Percentiles rank a stretch among this genome's conserved stretches.
These are phyloP conservation scores for Xylariaceae sp. DNA, from an alignment of 2,329 filamentous ascomycete species.

Conservation along the genomic window DNA sequence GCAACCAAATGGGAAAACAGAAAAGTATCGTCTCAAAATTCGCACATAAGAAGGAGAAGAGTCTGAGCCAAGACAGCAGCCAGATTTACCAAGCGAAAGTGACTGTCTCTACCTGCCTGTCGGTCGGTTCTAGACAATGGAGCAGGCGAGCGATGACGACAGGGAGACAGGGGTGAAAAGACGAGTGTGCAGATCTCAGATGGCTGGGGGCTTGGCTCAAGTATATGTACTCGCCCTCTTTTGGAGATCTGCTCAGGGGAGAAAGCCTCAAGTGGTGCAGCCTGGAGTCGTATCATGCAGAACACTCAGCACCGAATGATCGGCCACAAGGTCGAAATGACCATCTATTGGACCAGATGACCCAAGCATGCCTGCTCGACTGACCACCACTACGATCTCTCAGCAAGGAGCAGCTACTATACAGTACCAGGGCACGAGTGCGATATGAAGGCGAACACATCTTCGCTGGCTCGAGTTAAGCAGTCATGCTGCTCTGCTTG, in stretches of 20 bases:
- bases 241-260: not conserved
- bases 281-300: constrained; percentile 1
- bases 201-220: not conserved
- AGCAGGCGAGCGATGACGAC: constrained; percentile 15
- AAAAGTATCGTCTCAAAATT: not conserved
- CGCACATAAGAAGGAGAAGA: not conserved
- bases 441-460: too few relatives aligned
- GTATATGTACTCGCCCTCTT: not conserved
- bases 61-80: not conserved
- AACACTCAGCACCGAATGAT: constrained; percentile 6
- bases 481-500: too few relatives aligned
- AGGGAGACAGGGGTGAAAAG: constrained; percentile 10
- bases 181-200: not conserved
- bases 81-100: not conserved
- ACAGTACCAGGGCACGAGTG: too few relatives aligned
- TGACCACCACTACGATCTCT: not conserved
- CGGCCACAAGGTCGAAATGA: not conserved
- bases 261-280: not conserved
- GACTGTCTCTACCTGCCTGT: not conserved
- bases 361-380: not conserved
- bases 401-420: not conserved
- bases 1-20: not conserved
- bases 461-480: too few relatives aligned
- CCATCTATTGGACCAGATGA: constrained; percentile 14
- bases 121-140: not conserved